Evolutionary conservation across 2,329 filamentous ascomycete genomes (phyloP), one percentile per base, ranked within the genome.

Genomic region (Fusarium sp.): DNA sequence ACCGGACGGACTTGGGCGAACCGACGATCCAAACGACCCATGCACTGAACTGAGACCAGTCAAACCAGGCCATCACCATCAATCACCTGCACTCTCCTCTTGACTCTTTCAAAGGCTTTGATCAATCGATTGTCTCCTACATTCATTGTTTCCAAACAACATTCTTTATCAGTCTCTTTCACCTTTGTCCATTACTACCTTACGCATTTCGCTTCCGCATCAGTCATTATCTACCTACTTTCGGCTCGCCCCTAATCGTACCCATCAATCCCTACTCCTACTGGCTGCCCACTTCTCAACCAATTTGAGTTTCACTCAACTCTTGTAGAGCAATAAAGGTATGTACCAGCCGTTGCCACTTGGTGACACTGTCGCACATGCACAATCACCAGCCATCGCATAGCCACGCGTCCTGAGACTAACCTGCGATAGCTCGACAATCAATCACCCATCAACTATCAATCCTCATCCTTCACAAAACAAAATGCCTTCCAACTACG

Each of bases 401-500:
- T 58, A 60, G 48, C 65, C 55, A 69, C 66, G 59, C 54, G 54
- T 70, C 49, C 57, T 54, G 39, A 54, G 39, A 70, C 67, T 70
- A 53, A 70, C 58, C 26, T n/a, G 39, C 29, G n/a, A 63, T 37
- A 68, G 65, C 58, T 59, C 54, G 26, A 48, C 24, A 56, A 37
- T 31, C 16, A 18, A 31, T n/a, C n/a, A n/a, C 39, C 29, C 26
- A 20, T 54, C 20, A 18, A 37, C 49, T 21, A n/a, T 29, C 29
- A 23, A 20, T 13, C 23, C 20, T 28, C 8, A 26, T 18, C 24
- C 37, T 24, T 16, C 9, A n/a, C 31, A 5, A 46, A 42, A 26
- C 21, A 70, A 61, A 53, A 77, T 76, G 70, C 71, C 75, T 57
- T 69, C 68, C 44, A 70, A 72, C 39, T 72, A 75, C 54, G 73